Conservation (phyloP, 2,329 filamentous ascomycete species). For the Cordyceps farinosa region DNA sequence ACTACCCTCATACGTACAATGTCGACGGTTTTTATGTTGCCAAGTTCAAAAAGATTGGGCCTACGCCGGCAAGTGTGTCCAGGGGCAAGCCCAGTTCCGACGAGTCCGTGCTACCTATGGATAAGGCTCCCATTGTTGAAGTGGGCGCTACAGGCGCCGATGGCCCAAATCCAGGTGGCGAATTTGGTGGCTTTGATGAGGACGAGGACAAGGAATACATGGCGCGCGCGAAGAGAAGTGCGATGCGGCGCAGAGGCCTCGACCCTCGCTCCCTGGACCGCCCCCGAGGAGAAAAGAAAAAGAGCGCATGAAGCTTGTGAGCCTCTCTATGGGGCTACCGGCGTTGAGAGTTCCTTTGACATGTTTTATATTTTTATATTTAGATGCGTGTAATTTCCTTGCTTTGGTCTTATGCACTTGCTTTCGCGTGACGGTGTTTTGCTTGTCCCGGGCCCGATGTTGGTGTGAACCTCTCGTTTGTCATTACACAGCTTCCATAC, state of each 20-base stretch:
- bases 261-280: slow-evolving; percentile 52
- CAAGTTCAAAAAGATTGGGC: slow-evolving; percentile 90
- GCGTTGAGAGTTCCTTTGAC: background rate
- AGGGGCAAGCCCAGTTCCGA: slow-evolving; percentile 25
- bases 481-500: too few species aligned
- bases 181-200: slow-evolving; percentile 72
- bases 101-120: slow-evolving; percentile 48
- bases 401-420: background rate
- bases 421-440: background rate
- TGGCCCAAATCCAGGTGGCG: slow-evolving; percentile 18
- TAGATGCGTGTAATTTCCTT: background rate
- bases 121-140: slow-evolving; percentile 64
- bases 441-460: too few species aligned
- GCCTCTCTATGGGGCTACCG: background rate
- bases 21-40: slow-evolving; percentile 98
- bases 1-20: slow-evolving; percentile 89
- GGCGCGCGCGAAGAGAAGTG: slow-evolving; percentile 67
- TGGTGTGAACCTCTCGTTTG: too few species aligned
- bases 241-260: slow-evolving; percentile 69
- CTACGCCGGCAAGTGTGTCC: slow-evolving; percentile 57
- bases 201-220: slow-evolving; percentile 70
- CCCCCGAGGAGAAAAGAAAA: background rate
- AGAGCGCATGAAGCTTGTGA: background rate
- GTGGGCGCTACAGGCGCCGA: slow-evolving; percentile 35
- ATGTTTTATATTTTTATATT: background rate